phyloP scores from a whole-genome alignment of 2,329 filamentous ascomycete species.

The Aureobasidium sp. region DNA sequence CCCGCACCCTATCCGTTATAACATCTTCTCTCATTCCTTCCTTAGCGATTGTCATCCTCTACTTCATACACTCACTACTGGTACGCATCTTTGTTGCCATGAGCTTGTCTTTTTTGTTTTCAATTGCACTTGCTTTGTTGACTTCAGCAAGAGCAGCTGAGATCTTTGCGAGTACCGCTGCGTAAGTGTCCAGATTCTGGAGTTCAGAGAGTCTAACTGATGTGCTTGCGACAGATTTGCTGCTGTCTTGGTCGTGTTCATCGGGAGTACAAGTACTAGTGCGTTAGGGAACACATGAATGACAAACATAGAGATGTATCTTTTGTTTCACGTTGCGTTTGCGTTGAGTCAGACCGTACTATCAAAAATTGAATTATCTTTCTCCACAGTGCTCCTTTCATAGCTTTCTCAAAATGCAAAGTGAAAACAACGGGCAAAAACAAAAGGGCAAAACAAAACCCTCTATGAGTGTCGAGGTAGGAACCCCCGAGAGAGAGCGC shows the following conservation, averaged over 20 bases:
- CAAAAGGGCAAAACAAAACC: not conserved
- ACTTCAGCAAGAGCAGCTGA: not conserved
- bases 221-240: not conserved
- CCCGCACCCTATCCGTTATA: not conserved
- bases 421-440: too few species aligned
- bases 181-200: not conserved
- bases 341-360: too few species aligned
- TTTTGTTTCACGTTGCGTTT: not conserved
- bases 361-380: too few species aligned
- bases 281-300: not conserved
- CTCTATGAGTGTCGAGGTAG: not conserved
- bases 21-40: not conserved
- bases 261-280: not conserved
- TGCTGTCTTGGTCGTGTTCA: not conserved
- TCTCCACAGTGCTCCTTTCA: too few species aligned
- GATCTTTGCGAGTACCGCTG: not conserved
- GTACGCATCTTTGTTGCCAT: not conserved
- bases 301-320: not conserved
- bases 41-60: not conserved
- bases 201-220: not conserved
- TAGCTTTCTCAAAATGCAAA: too few species aligned
- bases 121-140: not conserved
- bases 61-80: not conserved
- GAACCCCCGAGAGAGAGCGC: not conserved
- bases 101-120: not conserved